Base-by-base conservation (phyloP, 2,329 filamentous ascomycete genomes). In the Colletotrichum tamarilloi region DNA sequence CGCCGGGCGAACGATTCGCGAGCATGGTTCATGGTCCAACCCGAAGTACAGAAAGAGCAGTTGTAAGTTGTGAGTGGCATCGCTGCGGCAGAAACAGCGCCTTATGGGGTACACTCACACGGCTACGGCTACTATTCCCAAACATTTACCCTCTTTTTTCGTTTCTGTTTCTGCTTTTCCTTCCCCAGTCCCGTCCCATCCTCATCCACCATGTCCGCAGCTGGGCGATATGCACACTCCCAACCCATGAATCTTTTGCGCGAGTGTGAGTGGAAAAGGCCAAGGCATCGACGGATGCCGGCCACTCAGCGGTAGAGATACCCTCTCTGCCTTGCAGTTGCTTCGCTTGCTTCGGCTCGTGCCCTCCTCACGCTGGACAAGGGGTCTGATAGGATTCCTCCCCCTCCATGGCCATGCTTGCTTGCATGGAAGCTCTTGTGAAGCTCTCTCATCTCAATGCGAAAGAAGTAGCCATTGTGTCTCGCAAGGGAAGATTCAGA, bases 161-260 rank as follows among this genome's bases (percentile, higher is more conserved):
- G 57, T 49, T 11, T 62, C 28, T 24, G 49, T 52, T 35, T 49
- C n/a, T 49, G 19, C n/a, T 64, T 9, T n/a, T 28, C 8, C 35
- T 24, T 52, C 38, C 42, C 16, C 42, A n/a, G 5, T 30, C n/a
- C 35, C 28, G 35, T 14, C 22, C 14, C 35, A 38, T 52, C 22
- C 6, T 35, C 32, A 14, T 38, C 12, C 9, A 32, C 49, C 32
- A 60, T 28, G 22, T 49, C 68, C 26, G 57, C 35, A 35, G 30
- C 32, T 60, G 58, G 42, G 42, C 57, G 9, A 58, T 72, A 72
- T 68, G 65, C 65, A 64, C 69, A 60, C 69, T 59, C 69, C 28
- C n/a, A 5, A 32, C 16, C 38, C 64, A 57, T 62, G 58, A 53
- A 26, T 60, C 30, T 49, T 35, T 11, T 14, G 14, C 35, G 46